phyloP scores from a whole-genome alignment of 2,329 filamentous ascomycete species.

The Neofusicoccum kwambonambiense region DNA sequence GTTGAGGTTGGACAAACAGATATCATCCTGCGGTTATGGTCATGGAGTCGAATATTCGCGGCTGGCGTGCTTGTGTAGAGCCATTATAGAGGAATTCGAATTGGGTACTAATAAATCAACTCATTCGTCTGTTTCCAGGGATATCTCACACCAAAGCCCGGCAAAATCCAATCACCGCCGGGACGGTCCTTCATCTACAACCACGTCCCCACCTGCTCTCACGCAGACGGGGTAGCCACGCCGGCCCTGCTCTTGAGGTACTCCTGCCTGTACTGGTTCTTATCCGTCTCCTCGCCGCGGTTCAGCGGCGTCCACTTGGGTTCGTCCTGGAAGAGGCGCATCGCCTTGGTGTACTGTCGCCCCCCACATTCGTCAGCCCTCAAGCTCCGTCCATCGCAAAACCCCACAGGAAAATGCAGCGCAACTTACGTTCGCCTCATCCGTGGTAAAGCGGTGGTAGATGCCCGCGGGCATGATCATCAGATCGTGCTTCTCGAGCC shows the following conservation, averaged over 20 bases:
- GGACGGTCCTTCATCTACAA: neutral
- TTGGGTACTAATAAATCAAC: neutral
- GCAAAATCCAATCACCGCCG: neutral
- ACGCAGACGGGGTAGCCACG: neutral
- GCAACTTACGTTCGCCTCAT: conserved; percentile 76
- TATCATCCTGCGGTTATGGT: too few species aligned
- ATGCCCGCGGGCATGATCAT: conserved; percentile 93
- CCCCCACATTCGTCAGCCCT: neutral
- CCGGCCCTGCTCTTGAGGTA: conserved; percentile 58
- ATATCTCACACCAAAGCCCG: neutral
- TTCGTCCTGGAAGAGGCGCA: conserved; percentile 97
- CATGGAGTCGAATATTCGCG: too few species aligned
- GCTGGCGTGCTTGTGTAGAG: too few species aligned
- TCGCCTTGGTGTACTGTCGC: conserved; percentile 82
- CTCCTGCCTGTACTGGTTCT: conserved; percentile 73
- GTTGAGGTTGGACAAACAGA: too few species aligned
- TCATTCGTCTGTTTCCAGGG: neutral
- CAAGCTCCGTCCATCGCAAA: neutral
- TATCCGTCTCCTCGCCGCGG: conserved; percentile 72
- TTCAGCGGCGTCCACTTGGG: conserved; percentile 97
- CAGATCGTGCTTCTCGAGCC: conserved; percentile 80
- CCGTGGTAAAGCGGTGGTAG: conserved; percentile 96
- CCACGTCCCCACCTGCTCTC: neutral
- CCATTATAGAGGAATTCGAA: too few species aligned
- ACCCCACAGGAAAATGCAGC: neutral